These are phyloP conservation scores for Omphalea diandra DNA, from an alignment of 441 rosid genomes.

Conservation along the genomic window DNA sequence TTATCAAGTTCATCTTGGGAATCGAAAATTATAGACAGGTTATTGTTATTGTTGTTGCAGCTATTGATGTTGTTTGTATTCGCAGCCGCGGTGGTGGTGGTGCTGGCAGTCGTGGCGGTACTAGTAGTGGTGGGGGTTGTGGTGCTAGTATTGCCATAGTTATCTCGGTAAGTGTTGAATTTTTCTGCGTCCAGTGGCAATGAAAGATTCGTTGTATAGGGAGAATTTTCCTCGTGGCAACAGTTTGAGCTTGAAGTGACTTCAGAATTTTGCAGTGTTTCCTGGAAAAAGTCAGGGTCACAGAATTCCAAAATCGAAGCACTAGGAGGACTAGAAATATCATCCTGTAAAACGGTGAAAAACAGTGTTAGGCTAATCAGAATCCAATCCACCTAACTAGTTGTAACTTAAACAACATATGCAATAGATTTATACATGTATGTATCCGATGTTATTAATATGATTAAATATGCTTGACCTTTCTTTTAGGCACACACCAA, in stretches of 20 bases:
- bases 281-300: conserved; percentile 61
- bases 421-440: neutral
- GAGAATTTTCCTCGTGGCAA: conserved; percentile 48
- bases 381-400: neutral
- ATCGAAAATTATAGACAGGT: conserved; percentile 53
- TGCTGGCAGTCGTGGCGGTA: conserved; percentile 26
- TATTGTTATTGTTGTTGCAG: conserved; percentile 33
- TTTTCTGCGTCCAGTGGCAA: conserved; percentile 35
- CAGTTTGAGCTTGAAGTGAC: conserved; percentile 65
- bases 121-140: conserved; percentile 31
- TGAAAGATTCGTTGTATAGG: conserved; percentile 32
- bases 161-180: conserved; percentile 33
- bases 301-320: conserved; percentile 68
- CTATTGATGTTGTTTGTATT: conserved; percentile 18
- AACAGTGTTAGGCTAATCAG: conserved; percentile 5
- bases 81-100: conserved; percentile 25
- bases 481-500: conserved; percentile 16
- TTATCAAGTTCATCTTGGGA: conserved; percentile 70
- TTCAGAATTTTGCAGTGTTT: conserved; percentile 70
- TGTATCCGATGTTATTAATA: too few species aligned
- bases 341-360: conserved; percentile 54
- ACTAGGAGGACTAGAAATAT: conserved; percentile 66
- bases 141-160: conserved; percentile 24
- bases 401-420: neutral
- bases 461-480: conserved; percentile 21